Base-by-base conservation (phyloP, 225 moss, liverwort and hornwort genomes). In the Sphagnum contortum region DNA sequence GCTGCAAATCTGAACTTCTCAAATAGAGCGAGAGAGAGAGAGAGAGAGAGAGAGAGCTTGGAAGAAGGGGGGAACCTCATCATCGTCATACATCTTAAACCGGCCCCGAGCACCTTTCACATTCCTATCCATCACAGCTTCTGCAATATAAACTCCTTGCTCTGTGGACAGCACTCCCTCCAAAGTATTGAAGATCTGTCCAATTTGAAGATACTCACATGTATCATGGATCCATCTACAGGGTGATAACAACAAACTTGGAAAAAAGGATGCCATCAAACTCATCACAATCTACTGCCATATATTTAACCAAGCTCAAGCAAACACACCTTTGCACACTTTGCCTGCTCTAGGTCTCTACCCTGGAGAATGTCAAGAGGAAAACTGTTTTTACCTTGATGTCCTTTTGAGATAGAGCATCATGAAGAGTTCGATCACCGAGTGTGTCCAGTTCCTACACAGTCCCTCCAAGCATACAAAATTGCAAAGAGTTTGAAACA, bases 71-170 rank as follows among this genome's bases (percentile, higher is more conserved):
- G 29, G 29, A 49, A 89, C 94, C 74, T 75, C 89, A 12, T 71
- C 73, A 66, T 92, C 94, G 59, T 79, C 94, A 57, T 95, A 95
- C 94, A 95, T 95, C 78, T 90, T 95, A 50, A 95, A 95, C 14
- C 92, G 82, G 70, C 94, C 94, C 13, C 94, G 80, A 62, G 92
- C 89, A 67, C 88, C 81, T 57, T 88, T 82, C 29, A 95, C 69
- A 78, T 95, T 95, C 69, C 66, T 95, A 71, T 95, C 88, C 57
- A 77, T 81, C 61, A 95, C 94, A 69, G 75, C 78, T 77, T 95
- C 94, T 62, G 94, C 94, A 49, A 92, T 83, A 72, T 95, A 95
- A 51, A 95, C 86, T 71, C 94, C 94, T 68, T 92, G 82, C 76
- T 91, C 89, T 64, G 82, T 76, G 67, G 92, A 90, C 52, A 92